Evolutionary conservation across 495 filamentous ascomycete genomes (phyloP).

Genomic region (Annulohypoxylon maeteangense): DNA sequence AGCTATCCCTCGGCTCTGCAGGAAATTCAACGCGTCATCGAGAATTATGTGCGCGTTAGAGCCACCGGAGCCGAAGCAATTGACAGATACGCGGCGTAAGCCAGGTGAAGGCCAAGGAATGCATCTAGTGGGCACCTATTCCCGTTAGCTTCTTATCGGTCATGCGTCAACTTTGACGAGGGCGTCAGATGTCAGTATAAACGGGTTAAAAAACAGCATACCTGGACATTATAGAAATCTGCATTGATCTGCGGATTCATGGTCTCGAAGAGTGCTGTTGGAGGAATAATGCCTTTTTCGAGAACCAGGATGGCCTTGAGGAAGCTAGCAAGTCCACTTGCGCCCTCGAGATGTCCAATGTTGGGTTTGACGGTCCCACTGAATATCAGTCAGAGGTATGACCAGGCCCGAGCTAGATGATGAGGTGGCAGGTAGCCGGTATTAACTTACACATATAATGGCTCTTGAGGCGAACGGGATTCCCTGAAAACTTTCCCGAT

Average conservation of each 20-base stretch:
- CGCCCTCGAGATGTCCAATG: constrained; percentile 65
- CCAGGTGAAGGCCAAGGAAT: constrained; percentile 43
- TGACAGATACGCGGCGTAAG: constrained; percentile 59
- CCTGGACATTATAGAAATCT: constrained; percentile 33
- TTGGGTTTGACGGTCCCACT: constrained; percentile 65
- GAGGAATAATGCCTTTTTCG: constrained; percentile 58
- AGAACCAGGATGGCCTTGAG: constrained; percentile 64
- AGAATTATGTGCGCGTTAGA: constrained; percentile 67
- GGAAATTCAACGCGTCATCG: constrained; percentile 50
- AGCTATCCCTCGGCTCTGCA: not conserved
- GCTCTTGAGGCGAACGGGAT: constrained; percentile 32
- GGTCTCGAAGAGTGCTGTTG: constrained; percentile 57
- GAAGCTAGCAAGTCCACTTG: constrained; percentile 61
- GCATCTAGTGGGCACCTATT: constrained; percentile 44
- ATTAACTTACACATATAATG: constrained; percentile 54
- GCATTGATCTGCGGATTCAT: constrained; percentile 57
- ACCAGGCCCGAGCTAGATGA: too few relatives aligned
- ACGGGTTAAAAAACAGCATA: not conserved
- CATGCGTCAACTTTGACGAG: not conserved
- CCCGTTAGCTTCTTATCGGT: too few relatives aligned
- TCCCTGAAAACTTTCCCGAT: constrained; percentile 52
- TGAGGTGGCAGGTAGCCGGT: not conserved
- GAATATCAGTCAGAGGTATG: not conserved
- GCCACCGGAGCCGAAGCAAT: constrained; percentile 69
- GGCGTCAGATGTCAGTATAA: too few relatives aligned